Evolutionary conservation across 305 asterid genomes (phyloP).

Genomic region (Euphrasia arctica): DNA sequence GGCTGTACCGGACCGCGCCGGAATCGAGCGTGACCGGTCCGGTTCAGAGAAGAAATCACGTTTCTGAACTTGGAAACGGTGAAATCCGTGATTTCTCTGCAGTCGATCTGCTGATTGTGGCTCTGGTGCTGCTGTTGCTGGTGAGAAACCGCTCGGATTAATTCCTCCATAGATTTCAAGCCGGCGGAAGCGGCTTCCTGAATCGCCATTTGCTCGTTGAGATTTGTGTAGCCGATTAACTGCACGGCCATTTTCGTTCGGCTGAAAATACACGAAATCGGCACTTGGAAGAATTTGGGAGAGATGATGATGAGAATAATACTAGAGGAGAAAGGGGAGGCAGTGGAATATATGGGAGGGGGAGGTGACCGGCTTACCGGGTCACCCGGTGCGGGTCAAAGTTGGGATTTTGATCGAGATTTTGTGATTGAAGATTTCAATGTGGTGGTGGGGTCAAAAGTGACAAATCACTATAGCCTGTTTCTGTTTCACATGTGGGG

Average conservation of each 20-base stretch:
- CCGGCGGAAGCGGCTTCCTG: constrained; percentile 76
- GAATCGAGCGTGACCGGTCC: constrained; percentile 81
- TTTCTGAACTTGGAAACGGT: constrained; percentile 57
- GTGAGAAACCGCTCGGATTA: constrained; percentile 54
- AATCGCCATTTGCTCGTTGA: constrained; percentile 47
- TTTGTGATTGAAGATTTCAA: constrained; percentile 35
- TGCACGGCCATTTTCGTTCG: constrained; percentile 38
- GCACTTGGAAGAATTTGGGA: background rate
- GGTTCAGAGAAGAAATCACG: constrained; percentile 38
- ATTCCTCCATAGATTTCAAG: constrained; percentile 65
- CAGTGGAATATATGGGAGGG: constrained; percentile 29
- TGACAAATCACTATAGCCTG: constrained; percentile 36
- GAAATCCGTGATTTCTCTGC: constrained; percentile 60
- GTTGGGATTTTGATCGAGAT: constrained; percentile 32
- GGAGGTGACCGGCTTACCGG: constrained; percentile 37
- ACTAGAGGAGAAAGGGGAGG: background rate
- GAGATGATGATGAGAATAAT: constrained; percentile 29
- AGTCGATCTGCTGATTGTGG: constrained; percentile 35
- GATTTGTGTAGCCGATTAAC: constrained; percentile 30
- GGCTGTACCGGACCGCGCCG: constrained; percentile 58
- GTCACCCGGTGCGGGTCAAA: constrained; percentile 31
- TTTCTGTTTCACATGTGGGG: constrained; percentile 38
- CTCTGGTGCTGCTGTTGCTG: constrained; percentile 33
- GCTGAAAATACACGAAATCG: background rate
- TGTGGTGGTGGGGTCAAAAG: constrained; percentile 31